phyloP scores from a whole-genome alignment of 2,329 filamentous ascomycete species.

The Sclerotinia glacialis region DNA sequence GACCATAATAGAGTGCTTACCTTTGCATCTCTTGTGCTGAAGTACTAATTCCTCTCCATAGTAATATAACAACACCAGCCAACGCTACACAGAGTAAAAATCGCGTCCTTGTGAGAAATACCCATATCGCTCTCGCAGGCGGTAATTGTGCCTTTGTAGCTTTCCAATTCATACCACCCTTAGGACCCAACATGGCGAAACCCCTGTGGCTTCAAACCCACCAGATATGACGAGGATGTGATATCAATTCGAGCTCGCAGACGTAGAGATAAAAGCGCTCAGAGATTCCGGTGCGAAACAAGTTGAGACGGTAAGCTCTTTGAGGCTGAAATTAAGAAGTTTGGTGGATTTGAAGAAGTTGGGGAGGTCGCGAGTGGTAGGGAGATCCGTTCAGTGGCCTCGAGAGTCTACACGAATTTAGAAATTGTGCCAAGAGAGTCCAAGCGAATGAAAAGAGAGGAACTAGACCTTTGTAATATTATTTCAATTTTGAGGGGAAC shows the following conservation, averaged over 20 bases:
- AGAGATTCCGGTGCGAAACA: not conserved
- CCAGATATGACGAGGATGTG: slow-evolving; percentile 34
- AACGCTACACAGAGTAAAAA: slow-evolving; percentile 73
- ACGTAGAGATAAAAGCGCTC: slow-evolving; percentile 13
- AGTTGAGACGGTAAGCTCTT: slow-evolving; percentile 20
- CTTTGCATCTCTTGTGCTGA: slow-evolving; percentile 87
- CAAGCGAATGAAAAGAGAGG: slow-evolving; percentile 21
- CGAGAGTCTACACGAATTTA: slow-evolving; percentile 22
- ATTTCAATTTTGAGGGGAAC: slow-evolving; percentile 13
- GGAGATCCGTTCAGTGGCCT: slow-evolving; percentile 20
- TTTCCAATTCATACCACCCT: slow-evolving; percentile 91
- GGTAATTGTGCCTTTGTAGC: slow-evolving; percentile 77
- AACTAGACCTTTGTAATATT: slow-evolving; percentile 17
- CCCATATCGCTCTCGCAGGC: slow-evolving; percentile 68
- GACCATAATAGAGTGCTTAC: slow-evolving; percentile 46
- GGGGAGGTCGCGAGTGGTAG: slow-evolving; percentile 20
- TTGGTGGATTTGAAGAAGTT: slow-evolving; percentile 23
- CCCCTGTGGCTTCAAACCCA: slow-evolving; percentile 45
- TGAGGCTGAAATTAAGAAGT: slow-evolving; percentile 24
- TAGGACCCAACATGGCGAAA: slow-evolving; percentile 78
- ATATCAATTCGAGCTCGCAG: slow-evolving; percentile 33
- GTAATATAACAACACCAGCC: slow-evolving; percentile 67
- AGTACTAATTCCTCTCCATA: slow-evolving; percentile 83
- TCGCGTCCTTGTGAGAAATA: slow-evolving; percentile 71
- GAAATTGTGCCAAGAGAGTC: slow-evolving; percentile 25